Base-by-base conservation (phyloP, 352 stramenopile species). In the Phytophthora cactorum region DNA sequence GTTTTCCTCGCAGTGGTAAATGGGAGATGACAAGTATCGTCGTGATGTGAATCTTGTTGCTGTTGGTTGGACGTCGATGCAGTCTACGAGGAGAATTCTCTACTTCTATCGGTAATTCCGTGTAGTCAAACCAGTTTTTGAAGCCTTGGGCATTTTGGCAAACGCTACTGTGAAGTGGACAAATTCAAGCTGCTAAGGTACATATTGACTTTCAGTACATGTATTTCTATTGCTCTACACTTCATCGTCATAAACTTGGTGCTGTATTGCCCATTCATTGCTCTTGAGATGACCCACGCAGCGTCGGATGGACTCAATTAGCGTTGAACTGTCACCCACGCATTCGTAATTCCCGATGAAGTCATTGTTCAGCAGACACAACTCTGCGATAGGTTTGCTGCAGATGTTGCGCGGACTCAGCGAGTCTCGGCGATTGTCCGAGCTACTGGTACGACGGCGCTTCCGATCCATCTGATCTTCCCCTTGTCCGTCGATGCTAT, bases 161-260 rank as follows among this genome's bases (percentile, higher is more conserved):
- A 46, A 39, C 44, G n/a, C 22, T 22, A 22, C 22, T 22, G 22
- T 22, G 22, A 22, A 22, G 49, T 56, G 55, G 28, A 44, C n/a
- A 46, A 59, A 25, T 46, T 60, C 44, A 38, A 50, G 17, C n/a
- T 10, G 32, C 14, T 28, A 51, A 54, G 38, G 49, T 66, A 36
- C 55, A 59, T 50, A 36, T 64, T 62, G 17, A 59, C 14, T 63
- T 39, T 39, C 54, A 47, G 44, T 52, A 53, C 22, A 52, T 44
- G 25, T 52, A 28, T 50, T 63, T 28, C 56, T 45, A 66, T 59
- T 70, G 53, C 25, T 36, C 68, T 83, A 94, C 7, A 92, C 79
- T 74, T 94, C 86, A 56, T 94, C 86, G 34, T 94, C 86, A 64
- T 94, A 94, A n/a, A 94, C 86, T 65, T 87, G 89, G 25, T 82